A percentile compares a stretch with the other conserved stretches of the same genome.
Evolutionary conservation across 75 land plant species (phyloP).

Genomic region (Adiantum capillusveneris): DNA sequence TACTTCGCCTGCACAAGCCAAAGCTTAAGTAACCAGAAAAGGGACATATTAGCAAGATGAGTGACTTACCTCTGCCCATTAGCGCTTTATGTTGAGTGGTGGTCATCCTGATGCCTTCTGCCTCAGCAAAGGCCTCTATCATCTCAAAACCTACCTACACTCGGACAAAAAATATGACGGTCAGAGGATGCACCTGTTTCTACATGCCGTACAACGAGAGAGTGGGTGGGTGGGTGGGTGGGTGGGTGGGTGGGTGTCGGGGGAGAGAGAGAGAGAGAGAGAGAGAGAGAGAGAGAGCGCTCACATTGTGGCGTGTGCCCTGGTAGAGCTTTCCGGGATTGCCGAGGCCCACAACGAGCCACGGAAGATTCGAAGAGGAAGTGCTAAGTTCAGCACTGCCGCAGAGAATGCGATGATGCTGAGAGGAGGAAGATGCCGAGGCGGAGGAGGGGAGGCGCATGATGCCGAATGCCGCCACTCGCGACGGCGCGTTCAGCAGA

Average conservation of each 20-base stretch:
- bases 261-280: too few species aligned
- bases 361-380: constrained; percentile 24
- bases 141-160: constrained; percentile 89
- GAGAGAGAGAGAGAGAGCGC: constrained; percentile 1
- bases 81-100: constrained; percentile 68
- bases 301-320: constrained; percentile 87
- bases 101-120: constrained; percentile 53
- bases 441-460: too few species aligned
- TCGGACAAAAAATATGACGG: neutral
- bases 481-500: too few species aligned
- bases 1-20: constrained; percentile 54
- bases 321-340: constrained; percentile 88
- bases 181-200: too few species aligned
- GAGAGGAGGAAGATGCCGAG: neutral
- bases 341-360: constrained; percentile 81
- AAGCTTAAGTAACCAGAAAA: too few species aligned
- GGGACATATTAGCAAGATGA: neutral
- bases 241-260: too few species aligned
- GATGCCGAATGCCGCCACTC: too few species aligned
- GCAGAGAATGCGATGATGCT: too few species aligned
- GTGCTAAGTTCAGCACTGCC: too few species aligned
- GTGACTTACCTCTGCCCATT: constrained; percentile 61
- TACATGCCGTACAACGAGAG: too few species aligned
- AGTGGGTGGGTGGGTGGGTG: too few species aligned
- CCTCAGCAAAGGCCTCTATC: constrained; percentile 77